phyloP scores from a whole-genome alignment of 768 basidiomycete genomes.

The Phlebiopsis gigantea region DNA sequence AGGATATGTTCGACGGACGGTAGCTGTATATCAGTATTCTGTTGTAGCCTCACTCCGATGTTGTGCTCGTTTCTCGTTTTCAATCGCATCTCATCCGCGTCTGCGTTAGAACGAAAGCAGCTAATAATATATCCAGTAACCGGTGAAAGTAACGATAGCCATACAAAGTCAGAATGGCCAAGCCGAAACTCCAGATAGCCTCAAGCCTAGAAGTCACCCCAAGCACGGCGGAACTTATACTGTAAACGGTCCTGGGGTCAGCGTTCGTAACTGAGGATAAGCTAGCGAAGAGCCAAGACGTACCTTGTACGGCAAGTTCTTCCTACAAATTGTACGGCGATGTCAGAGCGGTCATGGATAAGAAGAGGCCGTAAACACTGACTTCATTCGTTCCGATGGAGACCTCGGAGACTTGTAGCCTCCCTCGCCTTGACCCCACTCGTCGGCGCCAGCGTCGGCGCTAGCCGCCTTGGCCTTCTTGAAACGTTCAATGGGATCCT shows the following conservation, averaged over 20 bases:
- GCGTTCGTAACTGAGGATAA: constrained; percentile 27
- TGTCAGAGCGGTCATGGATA: background rate
- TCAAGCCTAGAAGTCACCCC: constrained; percentile 72
- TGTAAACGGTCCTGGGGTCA: constrained; percentile 60
- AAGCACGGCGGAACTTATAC: constrained; percentile 87
- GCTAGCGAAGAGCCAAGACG: constrained; percentile 10
- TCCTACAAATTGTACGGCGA: constrained; percentile 34
- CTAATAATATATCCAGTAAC: background rate
- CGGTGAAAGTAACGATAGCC: background rate
- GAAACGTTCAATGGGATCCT: constrained; percentile 62
- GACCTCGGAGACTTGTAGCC: constrained; percentile 24
- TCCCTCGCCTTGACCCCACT: constrained; percentile 48
- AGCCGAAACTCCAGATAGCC: constrained; percentile 11
- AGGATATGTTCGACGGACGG: constrained; percentile 88
- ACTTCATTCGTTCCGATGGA: constrained; percentile 59
- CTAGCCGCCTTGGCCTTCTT: constrained; percentile 47
- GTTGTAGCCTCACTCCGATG: background rate
- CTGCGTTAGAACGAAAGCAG: no score
- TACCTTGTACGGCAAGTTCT: constrained; percentile 89
- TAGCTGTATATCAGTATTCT: constrained; percentile 21
- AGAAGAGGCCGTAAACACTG: constrained; percentile 23
- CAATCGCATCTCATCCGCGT: background rate
- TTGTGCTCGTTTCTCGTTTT: background rate
- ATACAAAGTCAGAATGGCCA: background rate
- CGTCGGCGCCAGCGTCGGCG: constrained; percentile 18